Percentiles rank a stretch among this genome's conserved stretches.
phyloP scores from a whole-genome alignment of 495 filamentous ascomycete genomes.

The Tuber melanosporum region DNA sequence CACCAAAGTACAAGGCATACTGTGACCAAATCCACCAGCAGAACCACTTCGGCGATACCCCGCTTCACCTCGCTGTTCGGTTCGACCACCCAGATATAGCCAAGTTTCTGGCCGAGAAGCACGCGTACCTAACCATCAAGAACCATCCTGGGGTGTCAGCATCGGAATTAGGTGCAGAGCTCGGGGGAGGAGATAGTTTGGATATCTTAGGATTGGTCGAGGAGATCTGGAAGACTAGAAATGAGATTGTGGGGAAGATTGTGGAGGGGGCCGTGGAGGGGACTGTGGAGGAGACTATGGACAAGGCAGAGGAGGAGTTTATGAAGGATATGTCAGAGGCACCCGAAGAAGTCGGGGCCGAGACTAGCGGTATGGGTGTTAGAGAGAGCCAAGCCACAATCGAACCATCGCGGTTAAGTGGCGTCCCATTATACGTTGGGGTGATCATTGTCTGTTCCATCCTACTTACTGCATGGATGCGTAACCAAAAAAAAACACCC shows the following conservation, averaged over 20 bases:
- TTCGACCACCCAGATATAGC: neutral
- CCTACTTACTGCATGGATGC: too few relatives aligned
- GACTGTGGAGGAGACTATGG: too few relatives aligned
- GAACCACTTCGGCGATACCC: neutral
- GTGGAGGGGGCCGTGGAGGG: neutral
- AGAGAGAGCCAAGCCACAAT: neutral
- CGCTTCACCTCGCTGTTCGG: neutral
- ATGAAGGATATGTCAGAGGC: too few relatives aligned
- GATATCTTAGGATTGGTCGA: conserved; percentile 43
- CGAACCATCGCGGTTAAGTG: neutral
- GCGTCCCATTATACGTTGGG: too few relatives aligned
- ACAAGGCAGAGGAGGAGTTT: neutral
- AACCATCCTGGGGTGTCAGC: conserved; percentile 13
- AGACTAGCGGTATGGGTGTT: neutral
- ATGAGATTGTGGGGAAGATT: conserved; percentile 53
- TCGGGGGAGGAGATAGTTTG: conserved; percentile 60
- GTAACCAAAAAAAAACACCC: too few relatives aligned
- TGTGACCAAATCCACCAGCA: neutral
- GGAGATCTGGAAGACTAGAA: conserved; percentile 54
- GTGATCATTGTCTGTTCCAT: too few relatives aligned
- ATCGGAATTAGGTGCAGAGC: conserved; percentile 59
- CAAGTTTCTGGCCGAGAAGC: neutral
- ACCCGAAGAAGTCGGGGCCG: neutral
- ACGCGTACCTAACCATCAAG: neutral
- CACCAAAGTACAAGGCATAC: neutral